Conservation (phyloP, 768 basidiomycete genomes). For the Phanerochaete carnosa region DNA sequence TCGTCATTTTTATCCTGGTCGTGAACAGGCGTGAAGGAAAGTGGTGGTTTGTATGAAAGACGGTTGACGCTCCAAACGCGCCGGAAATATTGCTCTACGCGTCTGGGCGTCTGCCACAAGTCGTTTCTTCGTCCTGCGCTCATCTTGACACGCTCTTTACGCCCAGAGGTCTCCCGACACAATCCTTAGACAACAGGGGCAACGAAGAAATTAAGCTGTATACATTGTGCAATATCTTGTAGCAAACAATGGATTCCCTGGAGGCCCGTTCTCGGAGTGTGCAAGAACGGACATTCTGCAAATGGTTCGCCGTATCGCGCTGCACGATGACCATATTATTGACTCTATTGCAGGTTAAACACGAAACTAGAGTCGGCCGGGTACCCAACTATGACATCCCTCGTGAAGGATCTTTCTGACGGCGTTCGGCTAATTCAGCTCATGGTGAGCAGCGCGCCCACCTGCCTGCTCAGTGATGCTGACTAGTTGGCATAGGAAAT, state of each 20-base stretch:
- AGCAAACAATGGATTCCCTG: slow-evolving; percentile 47
- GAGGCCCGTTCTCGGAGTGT: slow-evolving; percentile 54
- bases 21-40: slow-evolving; percentile 14
- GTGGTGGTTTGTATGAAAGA: slow-evolving; percentile 19
- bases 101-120: neutral
- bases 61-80: slow-evolving; percentile 2
- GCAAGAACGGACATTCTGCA: slow-evolving; percentile 74
- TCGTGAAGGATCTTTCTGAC: slow-evolving; percentile 89
- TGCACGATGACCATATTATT: neutral
- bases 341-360: slow-evolving; percentile 67
- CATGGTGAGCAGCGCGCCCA: slow-evolving; percentile 51
- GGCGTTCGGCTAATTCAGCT: slow-evolving; percentile 95
- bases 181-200: neutral
- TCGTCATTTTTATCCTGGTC: slow-evolving; percentile 46
- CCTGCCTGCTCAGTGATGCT: neutral
- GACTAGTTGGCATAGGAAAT: slow-evolving; percentile 66
- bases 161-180: neutral
- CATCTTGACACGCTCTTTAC: neutral
- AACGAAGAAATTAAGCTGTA: neutral
- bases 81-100: slow-evolving; percentile 8
- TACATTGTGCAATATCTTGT: neutral
- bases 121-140: neutral
- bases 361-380: slow-evolving; percentile 87
- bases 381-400: slow-evolving; percentile 83
- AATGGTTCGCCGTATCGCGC: slow-evolving; percentile 55